These are phyloP conservation scores for Fimicolochytrium jonesii DNA, from an alignment of 192 early-diverging fungal species.

Conservation along the genomic window DNA sequence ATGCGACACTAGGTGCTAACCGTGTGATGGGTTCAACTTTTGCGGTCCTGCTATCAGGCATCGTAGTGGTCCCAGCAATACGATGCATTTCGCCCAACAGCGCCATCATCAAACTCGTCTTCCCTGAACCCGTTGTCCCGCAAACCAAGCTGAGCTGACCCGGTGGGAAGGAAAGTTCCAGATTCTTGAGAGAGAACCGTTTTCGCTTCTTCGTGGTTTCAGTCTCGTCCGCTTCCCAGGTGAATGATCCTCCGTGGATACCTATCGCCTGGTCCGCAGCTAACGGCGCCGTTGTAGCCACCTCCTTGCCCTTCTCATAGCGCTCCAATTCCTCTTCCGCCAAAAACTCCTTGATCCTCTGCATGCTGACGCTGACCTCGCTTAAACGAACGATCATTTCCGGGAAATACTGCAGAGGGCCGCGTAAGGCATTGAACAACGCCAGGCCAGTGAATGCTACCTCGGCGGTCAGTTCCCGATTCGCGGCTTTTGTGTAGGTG, in stretches of 20 bases:
- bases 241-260: neutral
- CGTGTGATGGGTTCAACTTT: neutral
- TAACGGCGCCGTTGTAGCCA: no score
- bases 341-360: constrained; percentile 68
- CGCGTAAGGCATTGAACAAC: constrained; percentile 55
- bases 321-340: constrained; percentile 63
- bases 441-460: constrained; percentile 63
- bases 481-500: constrained; percentile 49
- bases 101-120: constrained; percentile 70
- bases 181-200: constrained; percentile 35
- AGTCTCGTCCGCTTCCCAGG: neutral
- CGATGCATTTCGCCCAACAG: constrained; percentile 75
- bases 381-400: constrained; percentile 53
- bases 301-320: constrained; percentile 3
- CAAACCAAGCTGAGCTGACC: constrained; percentile 57
- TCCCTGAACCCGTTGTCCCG: constrained; percentile 89
- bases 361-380: constrained; percentile 49
- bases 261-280: neutral
- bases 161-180: constrained; percentile 22
- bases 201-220: no score
- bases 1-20: constrained; percentile 54
- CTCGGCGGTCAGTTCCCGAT: constrained; percentile 55
- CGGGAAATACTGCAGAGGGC: constrained; percentile 50
- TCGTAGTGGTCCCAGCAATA: constrained; percentile 23
- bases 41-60: constrained; percentile 22